Evolutionary conservation across 768 basidiomycete species (phyloP).

Genomic region (Cyclocybe aegerita): DNA sequence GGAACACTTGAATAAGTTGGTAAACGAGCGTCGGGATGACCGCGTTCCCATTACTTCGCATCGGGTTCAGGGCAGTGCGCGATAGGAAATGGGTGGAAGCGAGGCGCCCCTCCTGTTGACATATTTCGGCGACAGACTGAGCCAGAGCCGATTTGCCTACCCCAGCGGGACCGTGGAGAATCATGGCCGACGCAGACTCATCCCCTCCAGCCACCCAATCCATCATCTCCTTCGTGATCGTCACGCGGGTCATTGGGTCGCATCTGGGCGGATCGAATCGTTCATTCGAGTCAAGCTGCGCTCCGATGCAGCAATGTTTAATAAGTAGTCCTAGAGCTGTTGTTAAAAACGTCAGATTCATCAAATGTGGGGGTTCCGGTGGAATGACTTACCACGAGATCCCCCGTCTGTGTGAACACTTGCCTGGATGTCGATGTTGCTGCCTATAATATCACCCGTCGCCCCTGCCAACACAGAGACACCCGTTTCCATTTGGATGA

Average conservation of each 20-base stretch:
- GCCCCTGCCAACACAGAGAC: too few relatives aligned
- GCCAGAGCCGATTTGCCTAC: constrained; percentile 18
- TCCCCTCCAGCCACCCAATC: too few relatives aligned
- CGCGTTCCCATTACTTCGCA: constrained; percentile 3
- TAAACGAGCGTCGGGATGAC: constrained; percentile 16
- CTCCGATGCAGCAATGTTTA: too few relatives aligned
- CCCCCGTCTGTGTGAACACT: too few relatives aligned
- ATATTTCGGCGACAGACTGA: constrained; percentile 14
- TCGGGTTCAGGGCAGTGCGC: background rate
- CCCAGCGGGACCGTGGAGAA: constrained; percentile 16
- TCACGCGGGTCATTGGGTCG: background rate
- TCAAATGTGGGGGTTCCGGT: too few relatives aligned
- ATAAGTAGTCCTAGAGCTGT: too few relatives aligned
- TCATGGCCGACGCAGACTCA: too few relatives aligned
- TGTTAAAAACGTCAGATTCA: too few relatives aligned
- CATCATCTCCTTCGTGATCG: background rate
- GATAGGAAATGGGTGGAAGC: constrained; percentile 16
- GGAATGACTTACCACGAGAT: too few relatives aligned
- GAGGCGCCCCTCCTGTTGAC: background rate
- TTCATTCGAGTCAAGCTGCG: background rate
- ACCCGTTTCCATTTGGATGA: too few relatives aligned
- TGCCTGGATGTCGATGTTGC: too few relatives aligned
- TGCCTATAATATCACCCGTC: too few relatives aligned
- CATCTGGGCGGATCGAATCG: background rate
- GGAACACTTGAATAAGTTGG: constrained; percentile 10